Conservation (phyloP, 192 early-diverging fungal species). For the Entophlyctis helioformis region DNA sequence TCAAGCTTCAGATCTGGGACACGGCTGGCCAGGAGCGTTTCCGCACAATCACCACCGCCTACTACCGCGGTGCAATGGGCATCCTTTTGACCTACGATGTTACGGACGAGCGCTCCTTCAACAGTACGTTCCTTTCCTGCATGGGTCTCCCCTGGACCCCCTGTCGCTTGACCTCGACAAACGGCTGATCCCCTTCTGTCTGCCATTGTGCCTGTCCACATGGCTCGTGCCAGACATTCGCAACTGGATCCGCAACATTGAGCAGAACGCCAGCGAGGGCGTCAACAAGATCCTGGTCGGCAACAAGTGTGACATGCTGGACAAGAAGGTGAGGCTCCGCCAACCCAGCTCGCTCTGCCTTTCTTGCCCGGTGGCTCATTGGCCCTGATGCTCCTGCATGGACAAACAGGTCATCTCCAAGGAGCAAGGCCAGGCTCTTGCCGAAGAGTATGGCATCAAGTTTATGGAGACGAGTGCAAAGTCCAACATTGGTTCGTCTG, state of each 20-base stretch:
- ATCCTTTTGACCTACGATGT: constrained; percentile 97
- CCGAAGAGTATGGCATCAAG: constrained; percentile 87
- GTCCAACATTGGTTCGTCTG: constrained; percentile 70
- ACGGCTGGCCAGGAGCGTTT: constrained; percentile 98
- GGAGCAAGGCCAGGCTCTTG: constrained; percentile 91
- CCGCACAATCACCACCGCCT: constrained; percentile 97
- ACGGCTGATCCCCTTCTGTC: too few relatives aligned
- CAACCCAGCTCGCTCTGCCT: background rate
- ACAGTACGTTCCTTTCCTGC: constrained; percentile 66
- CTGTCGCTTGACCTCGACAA: too few relatives aligned
- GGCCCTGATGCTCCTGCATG: background rate
- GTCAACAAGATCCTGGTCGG: constrained; percentile 98
- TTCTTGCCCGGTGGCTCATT: background rate
- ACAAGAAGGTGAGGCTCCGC: constrained; percentile 60
- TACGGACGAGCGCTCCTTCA: constrained; percentile 96
- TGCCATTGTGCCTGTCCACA: too few relatives aligned
- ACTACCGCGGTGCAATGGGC: constrained; percentile 99
- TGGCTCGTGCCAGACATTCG: constrained; percentile 62
- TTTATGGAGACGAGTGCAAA: constrained; percentile 98
- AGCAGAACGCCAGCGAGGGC: constrained; percentile 97
- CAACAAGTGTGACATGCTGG: constrained; percentile 98
- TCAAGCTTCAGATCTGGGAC: constrained; percentile 99
- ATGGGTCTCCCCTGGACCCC: too few relatives aligned
- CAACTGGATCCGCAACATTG: constrained; percentile 99
- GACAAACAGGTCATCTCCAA: constrained; percentile 72